These are phyloP conservation scores for Tylopilus felleus DNA, from an alignment of 768 basidiomycete genomes.

Conservation along the genomic window DNA sequence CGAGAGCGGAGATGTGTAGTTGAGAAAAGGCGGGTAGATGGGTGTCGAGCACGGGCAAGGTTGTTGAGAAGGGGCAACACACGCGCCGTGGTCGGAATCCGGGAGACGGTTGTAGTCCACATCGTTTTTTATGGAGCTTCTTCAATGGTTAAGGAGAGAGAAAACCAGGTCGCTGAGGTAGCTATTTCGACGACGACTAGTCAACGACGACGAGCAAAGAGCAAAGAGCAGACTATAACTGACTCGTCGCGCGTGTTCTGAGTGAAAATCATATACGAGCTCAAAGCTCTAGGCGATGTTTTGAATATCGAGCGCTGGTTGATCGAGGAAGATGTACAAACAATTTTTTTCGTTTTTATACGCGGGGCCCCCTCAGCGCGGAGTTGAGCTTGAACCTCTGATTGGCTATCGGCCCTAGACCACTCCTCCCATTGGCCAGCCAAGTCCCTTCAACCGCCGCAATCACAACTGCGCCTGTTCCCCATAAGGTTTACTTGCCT, in stretches of 20 bases:
- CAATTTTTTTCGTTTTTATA: neutral
- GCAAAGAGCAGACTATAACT: constrained; percentile 7
- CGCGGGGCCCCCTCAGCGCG: too few species aligned
- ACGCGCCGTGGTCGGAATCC: constrained; percentile 14
- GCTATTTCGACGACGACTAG: constrained; percentile 8
- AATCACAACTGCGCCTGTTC: too few species aligned
- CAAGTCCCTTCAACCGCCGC: too few species aligned
- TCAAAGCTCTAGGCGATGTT: constrained; percentile 9
- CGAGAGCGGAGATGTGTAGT: constrained; percentile 36
- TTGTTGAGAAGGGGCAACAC: constrained; percentile 14
- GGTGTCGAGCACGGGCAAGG: constrained; percentile 20
- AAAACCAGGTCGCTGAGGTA: constrained; percentile 33
- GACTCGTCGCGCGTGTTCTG: constrained; percentile 34
- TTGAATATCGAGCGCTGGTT: neutral
- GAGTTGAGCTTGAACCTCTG: neutral
- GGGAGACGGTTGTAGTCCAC: neutral
- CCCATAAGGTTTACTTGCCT: too few species aligned
- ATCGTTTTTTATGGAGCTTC: neutral
- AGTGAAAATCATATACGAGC: constrained; percentile 33
- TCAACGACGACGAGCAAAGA: constrained; percentile 4
- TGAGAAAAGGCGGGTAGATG: constrained; percentile 48
- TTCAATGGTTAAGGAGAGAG: constrained; percentile 23
- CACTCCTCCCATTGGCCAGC: too few species aligned
- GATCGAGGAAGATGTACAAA: neutral
- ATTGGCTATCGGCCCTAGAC: neutral